Base-by-base conservation (phyloP, 108 stramenopile species). In the Fragilaria crotonensis region DNA sequence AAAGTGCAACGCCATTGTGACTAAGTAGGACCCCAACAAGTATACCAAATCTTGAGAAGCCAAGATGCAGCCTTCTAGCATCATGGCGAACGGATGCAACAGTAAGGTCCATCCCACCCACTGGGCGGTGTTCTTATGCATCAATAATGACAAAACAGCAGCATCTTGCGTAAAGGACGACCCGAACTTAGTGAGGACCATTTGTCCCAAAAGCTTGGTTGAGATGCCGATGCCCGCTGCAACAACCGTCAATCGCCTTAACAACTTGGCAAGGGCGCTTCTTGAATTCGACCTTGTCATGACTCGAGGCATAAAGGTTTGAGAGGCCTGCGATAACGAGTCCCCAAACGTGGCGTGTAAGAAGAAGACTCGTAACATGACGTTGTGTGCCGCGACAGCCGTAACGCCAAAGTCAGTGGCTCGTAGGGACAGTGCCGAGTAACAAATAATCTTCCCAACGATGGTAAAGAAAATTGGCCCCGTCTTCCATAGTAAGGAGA, bases 321-420 rank as follows among this genome's bases (percentile, higher is more conserved):
- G 96, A 17, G 91, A 85, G 1, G 88, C 74, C 60, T 93, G 90
- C 22, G 75, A 65, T 4, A 96, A 25, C 2, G 90, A 79, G 63
- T 97, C 94, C 4, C 94, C 95, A 52, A 93, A 88, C 14, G 90
- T 95, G 5, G 66, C 72, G 72, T 89, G 95, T 67, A 96, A 95
- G 76, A 95, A 96, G 73, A 93, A 96, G 30, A 96, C 62, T 41
- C 89, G 59, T 76, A 93, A 78, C 70, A 91, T 71, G 33, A 96
- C 83, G 55, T 88, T 91, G 64, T 93, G 91, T 44, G 83, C 73
- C 9, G 95, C 92, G 55, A 96, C 56, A 14, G 77, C 51, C 3
- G 85, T 49, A 53, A 91, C 63, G 2, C 95, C 92, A 71, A 89
- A 86, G 52, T 54, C 60, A 3, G 83, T 85, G 3, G 85, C 83